Evolutionary conservation across 768 basidiomycete species (phyloP).

Genomic region (Sporobolomyces phaffii): DNA sequence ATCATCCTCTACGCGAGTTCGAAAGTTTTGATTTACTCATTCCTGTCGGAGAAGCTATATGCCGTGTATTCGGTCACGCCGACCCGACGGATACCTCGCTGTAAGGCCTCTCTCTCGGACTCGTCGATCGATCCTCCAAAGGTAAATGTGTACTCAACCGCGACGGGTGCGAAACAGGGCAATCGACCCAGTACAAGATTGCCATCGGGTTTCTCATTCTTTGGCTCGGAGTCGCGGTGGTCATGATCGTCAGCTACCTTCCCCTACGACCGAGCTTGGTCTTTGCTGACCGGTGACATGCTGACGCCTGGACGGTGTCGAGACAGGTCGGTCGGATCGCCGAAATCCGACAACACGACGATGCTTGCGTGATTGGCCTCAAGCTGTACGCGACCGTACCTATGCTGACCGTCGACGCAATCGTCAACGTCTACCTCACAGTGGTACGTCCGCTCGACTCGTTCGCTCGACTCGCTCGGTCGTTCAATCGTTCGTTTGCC

Average conservation of each 20-base stretch:
- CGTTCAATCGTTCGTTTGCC: not conserved
- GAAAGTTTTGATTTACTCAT: slow-evolving; percentile 31
- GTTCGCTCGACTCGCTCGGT: not conserved
- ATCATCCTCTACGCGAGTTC: slow-evolving; percentile 34
- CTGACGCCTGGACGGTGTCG: too few relatives aligned
- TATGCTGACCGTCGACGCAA: slow-evolving; percentile 25
- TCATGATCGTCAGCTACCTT: slow-evolving; percentile 21
- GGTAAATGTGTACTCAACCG: too few relatives aligned
- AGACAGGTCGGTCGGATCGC: slow-evolving; percentile 19
- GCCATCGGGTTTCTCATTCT: slow-evolving; percentile 7
- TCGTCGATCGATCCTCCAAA: too few relatives aligned
- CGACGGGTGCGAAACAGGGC: not conserved
- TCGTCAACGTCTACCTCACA: slow-evolving; percentile 38
- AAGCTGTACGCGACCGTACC: slow-evolving; percentile 20
- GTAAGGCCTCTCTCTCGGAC: too few relatives aligned
- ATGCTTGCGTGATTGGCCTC: slow-evolving; percentile 37
- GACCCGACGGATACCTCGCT: not conserved
- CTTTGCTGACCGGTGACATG: too few relatives aligned
- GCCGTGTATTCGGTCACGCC: slow-evolving; percentile 21
- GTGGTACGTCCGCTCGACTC: not conserved
- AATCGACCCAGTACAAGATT: slow-evolving; percentile 31
- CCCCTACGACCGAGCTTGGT: too few relatives aligned
- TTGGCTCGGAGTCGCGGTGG: not conserved
- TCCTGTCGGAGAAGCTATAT: slow-evolving; percentile 36
- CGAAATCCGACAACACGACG: slow-evolving; percentile 1